phyloP scores from a whole-genome alignment of 2,329 filamentous ascomycete species.

The Drechslerella dactyloides region DNA sequence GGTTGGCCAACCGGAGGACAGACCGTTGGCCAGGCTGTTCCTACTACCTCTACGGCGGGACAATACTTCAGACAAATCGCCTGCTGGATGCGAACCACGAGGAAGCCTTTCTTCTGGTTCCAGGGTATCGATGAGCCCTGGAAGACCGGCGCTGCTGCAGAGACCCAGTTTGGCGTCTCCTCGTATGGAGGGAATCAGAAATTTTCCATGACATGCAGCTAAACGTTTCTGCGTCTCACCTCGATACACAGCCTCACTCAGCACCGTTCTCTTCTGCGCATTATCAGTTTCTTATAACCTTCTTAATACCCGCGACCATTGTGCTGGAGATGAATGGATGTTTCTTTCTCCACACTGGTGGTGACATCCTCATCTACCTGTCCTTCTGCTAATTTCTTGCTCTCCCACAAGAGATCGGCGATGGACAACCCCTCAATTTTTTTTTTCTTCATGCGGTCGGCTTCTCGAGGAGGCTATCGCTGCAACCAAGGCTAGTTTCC shows the following conservation, averaged over 20 bases:
- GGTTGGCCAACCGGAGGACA: slow-evolving; percentile 69
- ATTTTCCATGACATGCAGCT: slow-evolving; percentile 31
- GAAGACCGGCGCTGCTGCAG: slow-evolving; percentile 32
- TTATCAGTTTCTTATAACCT: too few species aligned
- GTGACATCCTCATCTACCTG: too few species aligned
- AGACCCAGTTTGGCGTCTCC: slow-evolving; percentile 39
- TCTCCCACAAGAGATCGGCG: not conserved
- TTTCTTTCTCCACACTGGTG: too few species aligned
- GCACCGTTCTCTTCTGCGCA: too few species aligned
- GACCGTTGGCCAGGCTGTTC: slow-evolving; percentile 64
- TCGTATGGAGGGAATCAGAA: slow-evolving; percentile 25
- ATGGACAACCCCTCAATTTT: too few species aligned
- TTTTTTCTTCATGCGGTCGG: slow-evolving; percentile 10
- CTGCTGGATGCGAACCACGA: slow-evolving; percentile 60
- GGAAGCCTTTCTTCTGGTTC: slow-evolving; percentile 54
- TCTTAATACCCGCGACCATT: too few species aligned
- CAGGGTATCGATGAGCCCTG: slow-evolving; percentile 49
- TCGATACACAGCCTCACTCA: too few species aligned
- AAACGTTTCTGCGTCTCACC: slow-evolving; percentile 1
- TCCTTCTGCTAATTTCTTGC: not conserved
- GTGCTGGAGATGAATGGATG: too few species aligned
- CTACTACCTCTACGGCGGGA: slow-evolving; percentile 67
- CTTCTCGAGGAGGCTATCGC: slow-evolving; percentile 6
- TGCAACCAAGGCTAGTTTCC: not conserved
- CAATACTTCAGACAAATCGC: slow-evolving; percentile 69